Percentiles rank a stretch among this genome's conserved stretches.
These are phyloP conservation scores for Pseudogymnoascus sp. DNA, from an alignment of 2,329 filamentous ascomycete species.

Conservation along the genomic window DNA sequence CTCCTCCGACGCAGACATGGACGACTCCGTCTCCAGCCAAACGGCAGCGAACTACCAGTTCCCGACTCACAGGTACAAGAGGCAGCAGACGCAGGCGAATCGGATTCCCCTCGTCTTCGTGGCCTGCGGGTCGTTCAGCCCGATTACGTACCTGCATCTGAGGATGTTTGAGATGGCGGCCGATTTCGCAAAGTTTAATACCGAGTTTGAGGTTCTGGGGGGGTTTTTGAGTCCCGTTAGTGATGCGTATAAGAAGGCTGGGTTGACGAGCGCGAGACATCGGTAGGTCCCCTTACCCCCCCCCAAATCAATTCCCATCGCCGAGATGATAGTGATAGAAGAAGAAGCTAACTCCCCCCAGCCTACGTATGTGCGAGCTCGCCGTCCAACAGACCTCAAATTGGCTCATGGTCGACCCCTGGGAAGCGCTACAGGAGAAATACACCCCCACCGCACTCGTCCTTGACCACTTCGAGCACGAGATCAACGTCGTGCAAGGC, in stretches of 20 bases:
- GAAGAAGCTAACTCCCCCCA: too few relatives aligned
- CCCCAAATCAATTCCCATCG: neutral
- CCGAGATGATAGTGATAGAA: too few relatives aligned
- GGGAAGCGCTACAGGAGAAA: slow-evolving; percentile 77
- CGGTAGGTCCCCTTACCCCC: slow-evolving; percentile 39
- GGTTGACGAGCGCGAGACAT: slow-evolving; percentile 66
- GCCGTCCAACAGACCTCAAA: slow-evolving; percentile 64
- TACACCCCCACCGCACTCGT: slow-evolving; percentile 88
- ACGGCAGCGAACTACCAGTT: slow-evolving; percentile 47
- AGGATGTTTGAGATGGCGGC: slow-evolving; percentile 86
- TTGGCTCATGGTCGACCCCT: slow-evolving; percentile 82
- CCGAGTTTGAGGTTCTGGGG: slow-evolving; percentile 76
- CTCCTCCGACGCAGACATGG: neutral
- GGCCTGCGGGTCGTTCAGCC: slow-evolving; percentile 67
- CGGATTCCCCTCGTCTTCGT: slow-evolving; percentile 62
- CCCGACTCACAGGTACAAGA: slow-evolving; percentile 53
- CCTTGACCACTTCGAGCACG: slow-evolving; percentile 83
- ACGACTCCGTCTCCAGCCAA: slow-evolving; percentile 16
- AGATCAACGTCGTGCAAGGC: slow-evolving; percentile 73
- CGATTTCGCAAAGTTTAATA: slow-evolving; percentile 70
- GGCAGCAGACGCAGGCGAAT: slow-evolving; percentile 46
- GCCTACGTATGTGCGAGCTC: slow-evolving; percentile 74
- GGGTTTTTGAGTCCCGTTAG: slow-evolving; percentile 70
- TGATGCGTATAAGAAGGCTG: slow-evolving; percentile 68
- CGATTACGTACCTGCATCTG: slow-evolving; percentile 69